Base-by-base conservation (phyloP, 2,329 filamentous ascomycete genomes). In the Alternaria metachromatica region DNA sequence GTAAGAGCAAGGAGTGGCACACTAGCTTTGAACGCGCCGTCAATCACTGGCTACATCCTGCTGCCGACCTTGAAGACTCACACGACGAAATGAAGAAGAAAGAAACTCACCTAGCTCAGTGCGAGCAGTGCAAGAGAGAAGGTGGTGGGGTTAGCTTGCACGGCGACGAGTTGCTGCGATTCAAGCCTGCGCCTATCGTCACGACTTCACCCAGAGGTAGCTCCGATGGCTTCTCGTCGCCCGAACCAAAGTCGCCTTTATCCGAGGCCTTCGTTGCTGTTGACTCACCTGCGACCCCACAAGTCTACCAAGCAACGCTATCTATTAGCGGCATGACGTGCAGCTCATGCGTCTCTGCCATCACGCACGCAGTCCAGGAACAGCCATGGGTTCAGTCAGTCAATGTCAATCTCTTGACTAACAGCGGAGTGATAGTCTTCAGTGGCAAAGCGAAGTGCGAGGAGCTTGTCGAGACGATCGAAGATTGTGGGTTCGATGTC, bases 311-410 rank as follows among this genome's bases (percentile, higher is more conserved):
- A 62, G 84, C 81, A 6, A 83, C 83, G 5, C 76, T 86, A 56
- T 81, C 83, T n/a, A 82, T 88, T 33, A 81, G 81, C 25, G 87
- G 87, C n/a, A 89, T 89, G 87, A 88, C 86, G 3, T 88, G 87
- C 72, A 85, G 85, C 61, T 84, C 86, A 7, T 89, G 87, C 70
- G 83, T 86, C 6, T 82, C 81, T 41, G 80, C 81, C 26, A 83
- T 89, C 58, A 85, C 83, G 1, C 78, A 82, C 63, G 83, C 82
- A 4, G 72, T 88, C 3, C 70, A 86, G 65, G 78, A 84, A 59
- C 73, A 84, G 2, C 70, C 82, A 1, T 86, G 82, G 67, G 80
- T 88, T 6, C 79, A 74, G 11, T 77, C 81, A 13, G 82, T 84
- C 53, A 81, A 84, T 51, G 80, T 88, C 44, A 87, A 85, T 64